These are phyloP conservation scores for Peronosclerospora sorghi DNA, from an alignment of 352 stramenopile species.

Conservation along the genomic window DNA sequence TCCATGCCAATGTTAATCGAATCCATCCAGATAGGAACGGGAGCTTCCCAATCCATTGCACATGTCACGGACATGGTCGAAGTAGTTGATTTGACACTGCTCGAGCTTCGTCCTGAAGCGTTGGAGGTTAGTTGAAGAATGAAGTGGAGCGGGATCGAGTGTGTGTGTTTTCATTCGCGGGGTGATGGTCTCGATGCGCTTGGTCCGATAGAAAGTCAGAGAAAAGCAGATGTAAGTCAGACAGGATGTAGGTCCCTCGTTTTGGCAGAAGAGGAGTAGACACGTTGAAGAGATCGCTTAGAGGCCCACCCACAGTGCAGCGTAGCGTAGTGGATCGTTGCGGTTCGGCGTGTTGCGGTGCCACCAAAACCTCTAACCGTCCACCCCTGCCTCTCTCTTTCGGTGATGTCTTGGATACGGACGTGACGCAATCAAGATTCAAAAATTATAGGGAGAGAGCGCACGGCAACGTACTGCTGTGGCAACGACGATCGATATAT, in stretches of 20 bases:
- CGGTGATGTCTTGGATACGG: too few relatives aligned
- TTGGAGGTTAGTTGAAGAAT: conserved; percentile 6
- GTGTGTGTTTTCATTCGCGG: conserved; percentile 5
- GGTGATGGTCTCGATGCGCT: conserved; percentile 5
- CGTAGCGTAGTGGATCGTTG: conserved; percentile 4
- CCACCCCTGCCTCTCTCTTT: too few relatives aligned
- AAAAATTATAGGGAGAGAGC: too few relatives aligned
- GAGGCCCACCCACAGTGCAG: conserved; percentile 13
- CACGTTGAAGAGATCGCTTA: conserved; percentile 8
- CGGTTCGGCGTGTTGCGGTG: too few relatives aligned
- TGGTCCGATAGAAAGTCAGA: conserved; percentile 1
- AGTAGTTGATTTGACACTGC: too few relatives aligned
- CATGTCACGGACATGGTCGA: conserved; percentile 2
- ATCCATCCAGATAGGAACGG: conserved; percentile 19
- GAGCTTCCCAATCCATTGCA: conserved; percentile 15
- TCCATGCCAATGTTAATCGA: conserved; percentile 17
- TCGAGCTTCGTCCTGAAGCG: conserved; percentile 1
- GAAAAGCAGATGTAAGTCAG: conserved; percentile 12
- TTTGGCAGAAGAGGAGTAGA: conserved; percentile 11
- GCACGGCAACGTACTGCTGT: too few relatives aligned
- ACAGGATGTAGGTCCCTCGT: conserved; percentile 13
- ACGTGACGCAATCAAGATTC: too few relatives aligned
- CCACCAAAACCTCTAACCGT: too few relatives aligned
- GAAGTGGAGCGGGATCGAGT: background rate
- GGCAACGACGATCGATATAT: too few relatives aligned